Evolutionary conservation across 2,329 filamentous ascomycete genomes (phyloP), one percentile per base, ranked within the genome.

Genomic region (Bipolaris zeicola): DNA sequence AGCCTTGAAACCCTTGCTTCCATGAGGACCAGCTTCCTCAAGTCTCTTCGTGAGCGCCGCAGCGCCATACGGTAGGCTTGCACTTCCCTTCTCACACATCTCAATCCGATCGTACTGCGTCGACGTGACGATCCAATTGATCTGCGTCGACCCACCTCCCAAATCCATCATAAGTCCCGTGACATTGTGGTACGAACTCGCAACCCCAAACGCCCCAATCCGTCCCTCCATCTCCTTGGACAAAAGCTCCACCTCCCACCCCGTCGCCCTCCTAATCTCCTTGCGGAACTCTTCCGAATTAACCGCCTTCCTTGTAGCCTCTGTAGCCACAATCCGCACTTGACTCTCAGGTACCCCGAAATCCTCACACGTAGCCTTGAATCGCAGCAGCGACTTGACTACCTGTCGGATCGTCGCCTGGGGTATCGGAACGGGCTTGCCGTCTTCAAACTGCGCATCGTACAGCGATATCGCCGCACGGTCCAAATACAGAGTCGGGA

Each of bases 141-240:
- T 81, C 70, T 91, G 88, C 24, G 86, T 88, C 65, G 85, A 88
- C 3, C 88, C 88, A 38, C 92, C 92, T 34, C 93, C 92, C 1
- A 96, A 82, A 76, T 96, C 92, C 79, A 96, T 90, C 61, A 96
- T 91, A 31, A 96, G 76, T 0, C 91, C 92, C 52, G 86, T 83
- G n/a, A 94, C 86, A 6, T 82, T 74, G 8, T 81, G 81, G 61
- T 94, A 87, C 22, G 87, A 88, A 65, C 90, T 93, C 22, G 91
- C 87, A 6, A 93, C 89, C 1, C 93, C 93, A 81, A 92, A 84
- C 3, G 92, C 90, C 1, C 93, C 93, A 52, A 96, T 86, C 26
- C 90, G 80, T 0, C 91, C 93, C 77, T 97, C 93, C 33, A 92
- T 90, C 62, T 87, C 85, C 51, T 93, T 93, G 1, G 88, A 84